A percentile compares a stretch with the other conserved stretches of the same genome.
phyloP scores from a whole-genome alignment of 371 early-diverging fungal genomes.

The Syncephalastrum sp. region DNA sequence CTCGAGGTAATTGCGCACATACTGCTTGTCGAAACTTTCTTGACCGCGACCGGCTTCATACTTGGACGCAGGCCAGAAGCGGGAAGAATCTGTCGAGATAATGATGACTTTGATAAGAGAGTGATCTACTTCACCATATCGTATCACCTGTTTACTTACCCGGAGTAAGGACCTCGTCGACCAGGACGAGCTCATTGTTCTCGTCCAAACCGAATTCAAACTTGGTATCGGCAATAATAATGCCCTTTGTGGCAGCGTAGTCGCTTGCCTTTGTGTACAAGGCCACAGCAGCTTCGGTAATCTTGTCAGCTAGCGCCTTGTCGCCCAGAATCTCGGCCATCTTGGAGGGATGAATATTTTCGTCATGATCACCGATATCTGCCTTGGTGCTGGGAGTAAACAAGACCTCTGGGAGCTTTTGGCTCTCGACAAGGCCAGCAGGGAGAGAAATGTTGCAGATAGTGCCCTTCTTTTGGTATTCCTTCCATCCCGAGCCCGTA shows the following conservation, averaged over 20 bases:
- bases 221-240: slow-evolving; percentile 98
- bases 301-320: slow-evolving; percentile 40
- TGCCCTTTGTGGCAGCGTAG: slow-evolving; percentile 82
- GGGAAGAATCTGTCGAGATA: slow-evolving; percentile 78
- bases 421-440: slow-evolving; percentile 76
- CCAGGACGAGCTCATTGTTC: slow-evolving; percentile 74
- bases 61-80: slow-evolving; percentile 91
- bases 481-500: slow-evolving; percentile 94
- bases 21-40: slow-evolving; percentile 97
- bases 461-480: slow-evolving; percentile 90
- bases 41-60: slow-evolving; percentile 85
- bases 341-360: slow-evolving; percentile 94
- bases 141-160: slow-evolving; percentile 52
- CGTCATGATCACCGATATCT: slow-evolving; percentile 95
- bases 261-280: slow-evolving; percentile 61
- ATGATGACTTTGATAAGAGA: not conserved
- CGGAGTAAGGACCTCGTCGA: slow-evolving; percentile 97
- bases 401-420: slow-evolving; percentile 79
- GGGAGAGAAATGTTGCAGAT: slow-evolving; percentile 91
- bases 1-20: slow-evolving; percentile 89
- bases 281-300: slow-evolving; percentile 37
- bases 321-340: slow-evolving; percentile 83
- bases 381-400: slow-evolving; percentile 99
- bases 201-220: slow-evolving; percentile 97
- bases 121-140: not conserved